Percentiles rank a stretch among this genome's conserved stretches.
phyloP scores from a whole-genome alignment of 2,329 filamentous ascomycete species.

The Colletotrichum nymphaeae region DNA sequence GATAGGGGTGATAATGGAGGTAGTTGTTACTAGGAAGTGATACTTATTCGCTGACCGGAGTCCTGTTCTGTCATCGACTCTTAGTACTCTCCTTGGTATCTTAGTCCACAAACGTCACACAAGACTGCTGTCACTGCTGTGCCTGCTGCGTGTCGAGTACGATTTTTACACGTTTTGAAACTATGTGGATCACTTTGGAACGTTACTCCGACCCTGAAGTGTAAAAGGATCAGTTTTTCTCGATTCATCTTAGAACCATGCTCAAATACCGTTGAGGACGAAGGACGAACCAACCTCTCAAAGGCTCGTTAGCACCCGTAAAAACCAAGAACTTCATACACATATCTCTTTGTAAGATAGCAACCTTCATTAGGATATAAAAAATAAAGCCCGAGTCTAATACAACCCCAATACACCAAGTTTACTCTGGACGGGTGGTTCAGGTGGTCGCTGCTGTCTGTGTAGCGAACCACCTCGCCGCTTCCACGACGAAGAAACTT shows the following conservation, averaged over 20 bases:
- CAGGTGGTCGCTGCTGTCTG: neutral
- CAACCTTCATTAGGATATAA: neutral
- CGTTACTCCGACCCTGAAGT: too few relatives aligned
- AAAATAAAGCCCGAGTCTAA: neutral
- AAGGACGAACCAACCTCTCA: neutral
- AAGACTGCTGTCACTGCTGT: neutral
- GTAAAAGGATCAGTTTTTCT: neutral
- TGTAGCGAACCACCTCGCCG: neutral
- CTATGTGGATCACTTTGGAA: neutral
- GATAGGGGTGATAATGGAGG: too few relatives aligned
- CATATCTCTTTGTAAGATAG: neutral
- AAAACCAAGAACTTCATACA: neutral
- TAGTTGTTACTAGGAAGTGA: too few relatives aligned
- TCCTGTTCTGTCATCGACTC: neutral
- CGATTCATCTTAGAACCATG: neutral
- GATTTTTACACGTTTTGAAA: neutral
- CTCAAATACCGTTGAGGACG: neutral
- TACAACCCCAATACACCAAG: neutral
- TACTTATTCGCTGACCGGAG: neutral
- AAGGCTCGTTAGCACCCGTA: neutral
- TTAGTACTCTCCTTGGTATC: constrained; percentile 8
- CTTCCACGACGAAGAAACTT: neutral
- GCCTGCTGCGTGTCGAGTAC: neutral
- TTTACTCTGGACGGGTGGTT: neutral
- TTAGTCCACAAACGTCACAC: neutral